Evolutionary conservation across 495 filamentous ascomycete genomes (phyloP), one percentile per base, ranked within the genome.

Genomic region (Massariosphaeria phaeospora): DNA sequence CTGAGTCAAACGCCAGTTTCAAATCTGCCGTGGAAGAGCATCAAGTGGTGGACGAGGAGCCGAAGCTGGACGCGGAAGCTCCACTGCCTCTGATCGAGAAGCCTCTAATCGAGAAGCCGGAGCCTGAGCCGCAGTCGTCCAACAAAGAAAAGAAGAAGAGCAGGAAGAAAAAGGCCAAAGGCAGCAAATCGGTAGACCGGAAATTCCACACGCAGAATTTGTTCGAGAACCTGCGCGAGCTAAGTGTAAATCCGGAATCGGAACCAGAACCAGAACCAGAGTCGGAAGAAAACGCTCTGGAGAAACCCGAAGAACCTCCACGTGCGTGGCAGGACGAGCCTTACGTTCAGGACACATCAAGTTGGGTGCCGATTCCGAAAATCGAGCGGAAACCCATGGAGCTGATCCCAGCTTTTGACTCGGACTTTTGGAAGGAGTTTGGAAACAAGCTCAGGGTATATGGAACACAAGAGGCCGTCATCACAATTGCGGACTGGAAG

Each of bases 381-480:
- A 25, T 41, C 8, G 33, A 52, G 48, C 52, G 52, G 7, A 33
- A 39, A 15, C 56, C 55, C 18, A 66, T 57, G 52, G 54, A 49
- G 43, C 15, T 60, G 10, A 64, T 85, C 46, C 81, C 82, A 31
- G 65, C 66, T 5, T 72, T 71, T 43, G 72, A 65, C 1, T 86
- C 68, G 17, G 57, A 64, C 10, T 86, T 87, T 66, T 89, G 85
- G 85, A 53, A 67, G 12, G 59, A 66, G 5, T 86, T 81, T 65
- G 74, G 73, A 9, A 89, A 89, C 60, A 79, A 74, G 49, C 61
- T 89, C 60, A 73, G 84, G 13, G 77, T 84, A 3, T 84, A 84
- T 70, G 83, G 81, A 2, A 84, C 79, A 2, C 61, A 75, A 20
- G 83, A 85, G 68, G 71, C 70, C 10, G 66, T 83, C 11, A 23